Evolutionary conservation across 2,329 filamentous ascomycete genomes (phyloP).

Genomic region (Fusarium sp.): DNA sequence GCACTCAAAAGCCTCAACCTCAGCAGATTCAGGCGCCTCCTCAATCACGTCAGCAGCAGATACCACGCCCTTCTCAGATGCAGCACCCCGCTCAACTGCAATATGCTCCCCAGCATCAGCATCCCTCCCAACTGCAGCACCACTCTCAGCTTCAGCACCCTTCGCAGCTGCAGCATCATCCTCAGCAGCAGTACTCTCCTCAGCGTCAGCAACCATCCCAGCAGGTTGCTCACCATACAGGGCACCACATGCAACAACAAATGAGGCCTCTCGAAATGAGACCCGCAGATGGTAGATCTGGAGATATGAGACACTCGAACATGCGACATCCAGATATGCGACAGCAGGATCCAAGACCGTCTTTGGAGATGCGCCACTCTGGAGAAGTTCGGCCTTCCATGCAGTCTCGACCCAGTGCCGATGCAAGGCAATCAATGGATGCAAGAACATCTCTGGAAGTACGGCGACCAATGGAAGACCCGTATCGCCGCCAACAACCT

Average conservation of each 20-base stretch:
- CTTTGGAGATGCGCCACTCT: conserved; percentile 31
- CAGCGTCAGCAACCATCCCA: conserved; percentile 27
- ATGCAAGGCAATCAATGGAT: conserved; percentile 27
- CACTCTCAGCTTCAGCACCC: conserved; percentile 18
- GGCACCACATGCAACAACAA: conserved; percentile 23
- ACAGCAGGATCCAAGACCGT: conserved; percentile 25
- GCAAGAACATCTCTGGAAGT: conserved; percentile 37
- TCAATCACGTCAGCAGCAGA: conserved; percentile 19
- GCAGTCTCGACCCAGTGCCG: conserved; percentile 20
- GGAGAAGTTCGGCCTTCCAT: conserved; percentile 25
- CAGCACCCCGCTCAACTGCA: conserved; percentile 2
- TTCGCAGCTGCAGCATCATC: conserved; percentile 5
- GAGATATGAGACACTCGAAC: conserved; percentile 16
- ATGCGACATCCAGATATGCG: conserved; percentile 20
- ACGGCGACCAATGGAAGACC: conserved; percentile 38
- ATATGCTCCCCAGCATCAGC: neutral
- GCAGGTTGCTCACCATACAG: conserved; percentile 22
- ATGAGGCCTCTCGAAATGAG: conserved; percentile 23
- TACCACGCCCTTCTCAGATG: conserved; percentile 12
- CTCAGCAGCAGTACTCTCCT: conserved; percentile 13
- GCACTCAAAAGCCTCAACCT: conserved; percentile 12
- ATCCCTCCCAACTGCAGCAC: neutral
- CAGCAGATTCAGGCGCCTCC: conserved; percentile 22
- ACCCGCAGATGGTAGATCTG: conserved; percentile 1
- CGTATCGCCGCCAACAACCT: conserved; percentile 35